Evolutionary conservation across 2,329 filamentous ascomycete species (phyloP), one percentile per base, ranked within the genome.

Genomic region (Fusarium coffeatum): DNA sequence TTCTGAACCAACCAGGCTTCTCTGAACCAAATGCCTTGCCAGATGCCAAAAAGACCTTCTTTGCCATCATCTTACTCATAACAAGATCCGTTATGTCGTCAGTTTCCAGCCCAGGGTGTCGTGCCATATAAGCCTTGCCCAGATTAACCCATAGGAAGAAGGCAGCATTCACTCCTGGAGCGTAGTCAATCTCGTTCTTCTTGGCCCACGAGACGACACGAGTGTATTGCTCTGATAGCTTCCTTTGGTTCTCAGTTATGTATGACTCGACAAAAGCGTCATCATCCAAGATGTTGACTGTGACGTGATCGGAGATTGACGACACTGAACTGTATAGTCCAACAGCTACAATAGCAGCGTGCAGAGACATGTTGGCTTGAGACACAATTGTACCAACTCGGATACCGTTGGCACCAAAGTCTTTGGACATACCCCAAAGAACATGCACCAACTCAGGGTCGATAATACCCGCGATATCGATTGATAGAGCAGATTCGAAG

Each of bases 341-440:
- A 8, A 77, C 77, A 23, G 74, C 68, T 0, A 79, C 68, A 5
- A 86, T 55, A 0, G 83, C 81, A 3, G 66, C 62, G 45, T 81
- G 79, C 1, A 87, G 69, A 0, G 74, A 68, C 4, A 69, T 51
- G 59, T 85, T 87, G 32, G 78, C 73, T 56, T 85, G 85, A 8
- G 83, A 84, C 23, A 87, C 78, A n/a, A 87, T 76, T 20, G 77
- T 80, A 1, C 86, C 87, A 6, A 88, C 66, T 1, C 87, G 82
- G 10, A 88, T 76, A 1, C 88, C 88, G 43, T 87, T 88, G 22
- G 85, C 83, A 25, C 85, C 85, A 74, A 89, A 89, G 74, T 88
- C 86, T 69, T 86, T 83, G 53, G 78, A 80, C 70, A 82, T 78
- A 25, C 81, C 80, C 76, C 83, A 82, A 23, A 87, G 74, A 2